Evolutionary conservation across 805 yeast species (phyloP).

Genomic region (Wickerhamiella shivajii): DNA sequence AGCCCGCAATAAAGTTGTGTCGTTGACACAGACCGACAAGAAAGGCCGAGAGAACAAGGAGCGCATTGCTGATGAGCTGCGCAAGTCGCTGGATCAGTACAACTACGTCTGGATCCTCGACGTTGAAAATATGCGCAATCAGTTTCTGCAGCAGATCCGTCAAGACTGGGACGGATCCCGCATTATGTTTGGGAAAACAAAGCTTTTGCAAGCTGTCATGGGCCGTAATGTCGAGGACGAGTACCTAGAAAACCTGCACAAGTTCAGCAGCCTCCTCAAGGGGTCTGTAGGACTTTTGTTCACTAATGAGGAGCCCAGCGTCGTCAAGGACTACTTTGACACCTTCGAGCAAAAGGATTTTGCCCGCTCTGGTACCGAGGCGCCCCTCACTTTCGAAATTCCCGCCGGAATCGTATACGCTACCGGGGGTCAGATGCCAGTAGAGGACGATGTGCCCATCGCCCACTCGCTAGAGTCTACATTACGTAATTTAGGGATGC

Average conservation of each 20-base stretch:
- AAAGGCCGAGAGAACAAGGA: conserved; percentile 89
- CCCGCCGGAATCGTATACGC: conserved; percentile 90
- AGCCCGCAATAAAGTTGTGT: conserved; percentile 88
- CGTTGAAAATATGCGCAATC: conserved; percentile 87
- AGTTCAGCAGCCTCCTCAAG: conserved; percentile 43
- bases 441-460: conserved; percentile 91
- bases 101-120: conserved; percentile 74
- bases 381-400: conserved; percentile 71
- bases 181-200: conserved; percentile 78
- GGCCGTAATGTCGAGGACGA: conserved; percentile 84
- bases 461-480: conserved; percentile 92
- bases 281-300: conserved; percentile 83
- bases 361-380: conserved; percentile 74
- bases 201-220: conserved; percentile 82
- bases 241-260: conserved; percentile 68
- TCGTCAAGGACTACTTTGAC: conserved; percentile 78
- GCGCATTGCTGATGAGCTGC: conserved; percentile 78
- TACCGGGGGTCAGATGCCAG: conserved; percentile 83
- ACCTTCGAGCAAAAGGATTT: conserved; percentile 68
- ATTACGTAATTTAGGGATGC: conserved; percentile 76
- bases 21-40: conserved; percentile 90
- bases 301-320: conserved; percentile 76
- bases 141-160: conserved; percentile 86
- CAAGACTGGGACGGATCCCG: conserved; percentile 87
- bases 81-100: conserved; percentile 63